Percentiles rank a stretch among this genome's conserved stretches.
Conservation (phyloP, 2,329 filamentous ascomycete genomes). For the Cladosporium phlei region DNA sequence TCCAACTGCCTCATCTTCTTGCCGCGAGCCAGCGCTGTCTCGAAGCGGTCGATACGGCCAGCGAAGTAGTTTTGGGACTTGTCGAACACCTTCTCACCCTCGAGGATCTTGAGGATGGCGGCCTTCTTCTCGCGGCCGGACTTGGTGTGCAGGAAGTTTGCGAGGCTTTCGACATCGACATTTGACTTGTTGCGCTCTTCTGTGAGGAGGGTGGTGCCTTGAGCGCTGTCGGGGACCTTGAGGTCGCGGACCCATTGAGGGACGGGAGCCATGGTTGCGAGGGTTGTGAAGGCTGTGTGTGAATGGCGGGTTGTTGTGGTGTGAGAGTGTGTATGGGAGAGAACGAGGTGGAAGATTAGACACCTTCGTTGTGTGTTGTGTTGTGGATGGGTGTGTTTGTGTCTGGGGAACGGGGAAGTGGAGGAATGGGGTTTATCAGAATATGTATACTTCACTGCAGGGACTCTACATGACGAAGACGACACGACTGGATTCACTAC, state of each 20-base stretch:
- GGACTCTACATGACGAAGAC: no score
- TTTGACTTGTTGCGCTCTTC: constrained; percentile 64
- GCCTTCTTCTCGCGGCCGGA: constrained; percentile 58
- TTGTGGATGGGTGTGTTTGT: no score
- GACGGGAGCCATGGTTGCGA: constrained; percentile 34
- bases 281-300: not conserved
- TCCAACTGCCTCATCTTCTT: constrained; percentile 66
- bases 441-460: no score
- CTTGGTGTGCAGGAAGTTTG: constrained; percentile 65
- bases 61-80: constrained; percentile 74
- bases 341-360: not conserved
- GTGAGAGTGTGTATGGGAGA: not conserved
- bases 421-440: not conserved
- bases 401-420: not conserved
- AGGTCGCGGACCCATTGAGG: constrained; percentile 64
- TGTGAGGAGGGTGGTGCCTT: constrained; percentile 65
- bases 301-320: not conserved
- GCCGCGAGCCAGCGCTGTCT: constrained; percentile 63
- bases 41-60: constrained; percentile 63
- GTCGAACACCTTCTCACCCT: constrained; percentile 66
- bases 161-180: constrained; percentile 62
- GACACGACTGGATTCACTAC: no score
- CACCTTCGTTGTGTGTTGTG: not conserved
- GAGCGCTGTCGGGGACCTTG: constrained; percentile 57
- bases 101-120: constrained; percentile 59